These are phyloP conservation scores for Sarocladiaceae sp. DNA, from an alignment of 2,329 filamentous ascomycete genomes.

Conservation along the genomic window DNA sequence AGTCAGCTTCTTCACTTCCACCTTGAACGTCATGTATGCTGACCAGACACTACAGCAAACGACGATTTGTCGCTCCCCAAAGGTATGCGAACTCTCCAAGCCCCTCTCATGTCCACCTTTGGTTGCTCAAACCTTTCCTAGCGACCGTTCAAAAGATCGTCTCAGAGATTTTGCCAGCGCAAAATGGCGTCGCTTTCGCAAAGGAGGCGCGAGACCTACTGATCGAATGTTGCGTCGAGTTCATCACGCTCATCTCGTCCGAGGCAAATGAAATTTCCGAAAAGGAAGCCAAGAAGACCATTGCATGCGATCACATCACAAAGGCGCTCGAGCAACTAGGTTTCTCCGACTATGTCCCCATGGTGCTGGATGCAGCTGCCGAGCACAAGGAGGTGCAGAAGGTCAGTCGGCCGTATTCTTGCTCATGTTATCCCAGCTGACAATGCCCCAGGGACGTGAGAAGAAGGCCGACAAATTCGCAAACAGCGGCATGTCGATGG, in stretches of 20 bases:
- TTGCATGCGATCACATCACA: constrained; percentile 95
- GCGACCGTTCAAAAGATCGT: constrained; percentile 81
- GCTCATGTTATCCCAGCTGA: neutral
- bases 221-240: constrained; percentile 98
- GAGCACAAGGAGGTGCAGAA: constrained; percentile 92
- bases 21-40: neutral
- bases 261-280: constrained; percentile 99
- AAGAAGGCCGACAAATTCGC: constrained; percentile 98
- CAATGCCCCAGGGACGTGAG: constrained; percentile 65
- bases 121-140: constrained; percentile 27
- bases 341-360: constrained; percentile 85
- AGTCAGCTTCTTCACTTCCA: constrained; percentile 14
- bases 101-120: neutral
- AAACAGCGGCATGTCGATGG: constrained; percentile 84
- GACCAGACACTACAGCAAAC: constrained; percentile 37
- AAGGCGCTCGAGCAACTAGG: constrained; percentile 89
- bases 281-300: constrained; percentile 98
- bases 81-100: constrained; percentile 34
- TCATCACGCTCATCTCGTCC: constrained; percentile 96
- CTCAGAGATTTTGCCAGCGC: constrained; percentile 78
- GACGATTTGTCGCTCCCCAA: constrained; percentile 61
- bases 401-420: constrained; percentile 42
- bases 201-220: constrained; percentile 93
- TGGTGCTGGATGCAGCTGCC: constrained; percentile 77
- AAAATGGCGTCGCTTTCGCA: constrained; percentile 74